Evolutionary conservation across 306 rosid genomes (phyloP).

Genomic region (Medicago ruthenica): DNA sequence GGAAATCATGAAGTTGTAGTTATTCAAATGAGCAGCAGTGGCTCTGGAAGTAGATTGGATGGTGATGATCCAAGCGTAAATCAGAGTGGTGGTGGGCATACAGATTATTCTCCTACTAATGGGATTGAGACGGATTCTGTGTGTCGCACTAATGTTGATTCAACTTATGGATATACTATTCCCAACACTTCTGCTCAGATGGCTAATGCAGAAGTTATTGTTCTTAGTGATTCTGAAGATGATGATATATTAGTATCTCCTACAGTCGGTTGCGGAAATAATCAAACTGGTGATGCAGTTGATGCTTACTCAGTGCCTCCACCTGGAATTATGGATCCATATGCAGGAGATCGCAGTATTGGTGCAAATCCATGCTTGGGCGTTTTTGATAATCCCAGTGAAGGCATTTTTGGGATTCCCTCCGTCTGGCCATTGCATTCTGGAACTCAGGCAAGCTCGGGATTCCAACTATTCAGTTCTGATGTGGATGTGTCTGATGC

Average conservation of each 20-base stretch:
- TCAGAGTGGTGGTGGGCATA: conserved; percentile 73
- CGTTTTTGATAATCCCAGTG: conserved; percentile 62
- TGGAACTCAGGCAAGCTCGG: conserved; percentile 73
- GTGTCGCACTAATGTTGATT: conserved; percentile 60
- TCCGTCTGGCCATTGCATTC: conserved; percentile 71
- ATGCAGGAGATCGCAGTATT: conserved; percentile 67
- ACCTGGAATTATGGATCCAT: conserved; percentile 65
- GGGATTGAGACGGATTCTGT: conserved; percentile 83
- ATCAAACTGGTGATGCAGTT: conserved; percentile 58
- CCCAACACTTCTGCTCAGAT: conserved; percentile 56
- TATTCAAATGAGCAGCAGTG: conserved; percentile 97
- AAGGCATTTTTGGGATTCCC: conserved; percentile 70
- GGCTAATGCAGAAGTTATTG: conserved; percentile 74
- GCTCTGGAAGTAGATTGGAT: conserved; percentile 83
- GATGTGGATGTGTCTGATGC: conserved; percentile 79
- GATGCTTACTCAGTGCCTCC: conserved; percentile 60
- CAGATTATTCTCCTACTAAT: conserved; percentile 67
- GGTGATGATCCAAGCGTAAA: conserved; percentile 94
- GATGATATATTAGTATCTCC: conserved; percentile 62
- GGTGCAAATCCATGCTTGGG: conserved; percentile 74
- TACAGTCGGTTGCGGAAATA: conserved; percentile 52
- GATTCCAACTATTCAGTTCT: conserved; percentile 80
- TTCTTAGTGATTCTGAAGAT: conserved; percentile 93
- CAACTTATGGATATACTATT: conserved; percentile 67
- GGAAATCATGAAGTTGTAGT: conserved; percentile 69